Evolutionary conservation across 2,329 filamentous ascomycete species (phyloP).

Genomic region (Cryphonectria carpinicola): DNA sequence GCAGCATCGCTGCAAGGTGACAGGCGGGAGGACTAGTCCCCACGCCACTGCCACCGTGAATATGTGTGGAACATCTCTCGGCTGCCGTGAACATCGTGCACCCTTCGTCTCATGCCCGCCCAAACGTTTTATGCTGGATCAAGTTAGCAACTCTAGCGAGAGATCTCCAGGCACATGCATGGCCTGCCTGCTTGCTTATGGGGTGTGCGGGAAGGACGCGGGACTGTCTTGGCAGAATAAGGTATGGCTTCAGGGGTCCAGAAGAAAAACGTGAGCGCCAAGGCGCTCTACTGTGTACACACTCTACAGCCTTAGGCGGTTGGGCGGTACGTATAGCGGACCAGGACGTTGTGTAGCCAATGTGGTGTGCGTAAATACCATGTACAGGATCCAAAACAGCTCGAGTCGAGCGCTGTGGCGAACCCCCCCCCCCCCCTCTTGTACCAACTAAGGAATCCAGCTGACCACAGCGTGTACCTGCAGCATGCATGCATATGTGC

Average conservation of each 20-base stretch:
- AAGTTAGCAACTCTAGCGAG: neutral
- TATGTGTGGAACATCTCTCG: neutral
- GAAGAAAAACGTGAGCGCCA: neutral
- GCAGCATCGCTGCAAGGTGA: neutral
- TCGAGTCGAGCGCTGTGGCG: neutral
- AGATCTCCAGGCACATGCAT: neutral
- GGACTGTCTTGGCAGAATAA: neutral
- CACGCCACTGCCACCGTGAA: neutral
- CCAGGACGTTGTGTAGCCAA: neutral
- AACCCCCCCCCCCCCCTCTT: neutral
- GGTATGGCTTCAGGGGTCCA: conserved; percentile 1
- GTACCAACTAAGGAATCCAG: neutral
- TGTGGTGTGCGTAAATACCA: neutral
- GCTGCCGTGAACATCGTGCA: neutral
- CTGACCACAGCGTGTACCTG: neutral
- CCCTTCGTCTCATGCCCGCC: neutral
- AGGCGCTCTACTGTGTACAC: neutral
- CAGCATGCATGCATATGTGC: neutral
- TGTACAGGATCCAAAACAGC: neutral
- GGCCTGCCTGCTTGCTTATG: neutral
- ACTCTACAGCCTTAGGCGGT: neutral
- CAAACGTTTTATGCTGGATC: conserved; percentile 10
- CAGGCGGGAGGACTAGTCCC: neutral
- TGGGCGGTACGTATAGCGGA: neutral
- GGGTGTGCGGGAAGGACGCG: neutral